Base-by-base conservation (phyloP, 768 basidiomycete genomes). In the Tubosaeta sp. region DNA sequence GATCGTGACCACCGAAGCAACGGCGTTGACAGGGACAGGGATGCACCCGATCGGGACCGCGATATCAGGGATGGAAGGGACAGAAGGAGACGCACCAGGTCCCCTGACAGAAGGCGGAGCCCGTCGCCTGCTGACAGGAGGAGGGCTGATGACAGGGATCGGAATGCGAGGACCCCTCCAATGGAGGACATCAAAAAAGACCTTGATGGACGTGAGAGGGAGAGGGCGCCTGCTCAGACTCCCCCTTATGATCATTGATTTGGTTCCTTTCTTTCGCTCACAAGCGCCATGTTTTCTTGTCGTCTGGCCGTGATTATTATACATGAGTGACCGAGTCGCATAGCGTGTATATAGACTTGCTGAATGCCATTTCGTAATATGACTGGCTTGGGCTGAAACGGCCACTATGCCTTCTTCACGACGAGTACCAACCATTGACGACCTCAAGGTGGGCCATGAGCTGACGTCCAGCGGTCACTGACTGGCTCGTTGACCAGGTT, bases 161-260 rank as follows among this genome's bases (percentile, higher is more conserved):
- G 74, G 46, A 55, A 48, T 38, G 78, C 79, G 25, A 75, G 76
- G 66, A 81, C 83, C 43, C 83, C 81, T 46, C 74, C 75, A 6
- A 60, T 62, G 51, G 73, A 74, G 50, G 72, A 76, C 11, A 60
- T 55, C 43, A 75, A 75, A 56, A 70, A 71, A 42, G 76, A 77
- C 41, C 16, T 49, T 1, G 76, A 75, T 56, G 75, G 76, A 16
- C 77, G 75, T 7, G 83, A 83, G 50, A 71, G 75, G 64, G 82
- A 83, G 47, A 70, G 74, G 65, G 78, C 22, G 6, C 54, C 58
- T 10, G 65, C 77, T 47, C 77, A 76, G 58, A 83, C 82, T 8
- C 83, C 84, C 34, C 81, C 81, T 31, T 83, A 81, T 56, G 82
- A 83, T 58, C 74, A 75, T 64, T 78, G 65, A 34, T 25, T 57